Evolutionary conservation across 2,329 filamentous ascomycete species (phyloP).

Genomic region (Emergomyces africanus): DNA sequence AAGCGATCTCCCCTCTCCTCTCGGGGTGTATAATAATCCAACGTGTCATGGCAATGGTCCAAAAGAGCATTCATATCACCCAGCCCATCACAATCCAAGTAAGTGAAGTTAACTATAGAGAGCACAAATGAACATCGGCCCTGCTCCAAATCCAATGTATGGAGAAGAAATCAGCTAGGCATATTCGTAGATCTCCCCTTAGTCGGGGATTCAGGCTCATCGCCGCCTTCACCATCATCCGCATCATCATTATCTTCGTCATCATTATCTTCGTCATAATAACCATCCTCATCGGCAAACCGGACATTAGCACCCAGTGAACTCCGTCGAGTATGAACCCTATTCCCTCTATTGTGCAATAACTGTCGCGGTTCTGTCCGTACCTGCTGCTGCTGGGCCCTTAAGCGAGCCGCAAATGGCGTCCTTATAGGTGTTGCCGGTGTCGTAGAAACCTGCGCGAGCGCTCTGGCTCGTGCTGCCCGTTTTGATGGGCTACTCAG

Average conservation of each 20-base stretch:
- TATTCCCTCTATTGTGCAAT: constrained; percentile 10
- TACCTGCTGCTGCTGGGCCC: constrained; percentile 17
- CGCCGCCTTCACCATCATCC: not conserved
- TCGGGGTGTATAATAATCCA: not conserved
- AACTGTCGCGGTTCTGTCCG: constrained; percentile 19
- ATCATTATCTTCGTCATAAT: not conserved
- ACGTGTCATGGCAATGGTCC: not conserved
- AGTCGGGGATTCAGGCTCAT: not conserved
- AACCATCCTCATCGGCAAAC: not conserved
- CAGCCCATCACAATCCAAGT: not conserved
- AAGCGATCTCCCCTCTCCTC: not conserved
- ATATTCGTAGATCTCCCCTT: not conserved
- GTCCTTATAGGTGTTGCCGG: constrained; percentile 32
- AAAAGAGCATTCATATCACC: not conserved
- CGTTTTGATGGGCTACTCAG: constrained; percentile 35
- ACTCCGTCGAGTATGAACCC: constrained; percentile 16
- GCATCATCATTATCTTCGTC: not conserved
- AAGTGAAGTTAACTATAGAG: not conserved
- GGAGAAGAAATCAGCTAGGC: not conserved
- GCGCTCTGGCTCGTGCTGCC: constrained; percentile 28
- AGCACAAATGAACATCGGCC: not conserved
- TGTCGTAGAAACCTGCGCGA: constrained; percentile 33
- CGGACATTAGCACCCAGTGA: constrained; percentile 15
- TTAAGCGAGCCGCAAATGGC: constrained; percentile 30
- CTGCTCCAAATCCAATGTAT: not conserved